Conservation (phyloP, 1,284 basidiomycete genomes). For the Ustilago sp. region DNA sequence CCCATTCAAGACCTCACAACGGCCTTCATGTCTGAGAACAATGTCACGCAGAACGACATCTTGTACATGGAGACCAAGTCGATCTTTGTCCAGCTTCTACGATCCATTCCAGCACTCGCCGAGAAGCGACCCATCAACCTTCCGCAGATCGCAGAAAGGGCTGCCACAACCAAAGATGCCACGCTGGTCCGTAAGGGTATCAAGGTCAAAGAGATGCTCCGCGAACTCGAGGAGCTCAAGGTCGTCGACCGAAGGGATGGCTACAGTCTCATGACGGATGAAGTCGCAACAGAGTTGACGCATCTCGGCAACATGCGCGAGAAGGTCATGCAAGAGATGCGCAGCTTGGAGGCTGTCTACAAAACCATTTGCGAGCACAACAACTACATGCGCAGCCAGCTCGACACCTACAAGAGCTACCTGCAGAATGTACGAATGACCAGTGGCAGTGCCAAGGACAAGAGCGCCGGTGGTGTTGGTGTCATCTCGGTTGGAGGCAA, state of each 20-base stretch:
- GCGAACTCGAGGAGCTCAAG: constrained; percentile 91
- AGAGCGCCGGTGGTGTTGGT: constrained; percentile 82
- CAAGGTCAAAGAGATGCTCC: constrained; percentile 98
- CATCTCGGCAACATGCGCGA: constrained; percentile 96
- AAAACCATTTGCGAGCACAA: constrained; percentile 99
- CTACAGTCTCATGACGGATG: constrained; percentile 95
- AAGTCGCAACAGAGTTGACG: constrained; percentile 91
- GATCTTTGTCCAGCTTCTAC: constrained; percentile 96
- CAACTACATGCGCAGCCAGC: constrained; percentile 92
- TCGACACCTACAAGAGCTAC: constrained; percentile 99
- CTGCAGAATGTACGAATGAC: constrained; percentile 95
- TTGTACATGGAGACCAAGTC: constrained; percentile 99
- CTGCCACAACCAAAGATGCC: constrained; percentile 96
- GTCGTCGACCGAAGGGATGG: constrained; percentile 85
- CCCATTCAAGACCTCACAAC: constrained; percentile 97
- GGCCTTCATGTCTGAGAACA: constrained; percentile 89
- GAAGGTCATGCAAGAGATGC: constrained; percentile 92
- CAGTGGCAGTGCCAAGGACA: constrained; percentile 69
- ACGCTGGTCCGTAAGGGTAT: constrained; percentile 94
- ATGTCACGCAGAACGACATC: constrained; percentile 97
- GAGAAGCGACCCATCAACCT: constrained; percentile 91
- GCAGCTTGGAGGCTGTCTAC: constrained; percentile 93
- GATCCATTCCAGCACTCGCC: constrained; percentile 83
- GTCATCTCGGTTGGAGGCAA: constrained; percentile 96
- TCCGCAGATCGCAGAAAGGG: constrained; percentile 87